These are phyloP conservation scores for Pleodorina starrii DNA, from an alignment of 139 green algal genomes.

Conservation along the genomic window DNA sequence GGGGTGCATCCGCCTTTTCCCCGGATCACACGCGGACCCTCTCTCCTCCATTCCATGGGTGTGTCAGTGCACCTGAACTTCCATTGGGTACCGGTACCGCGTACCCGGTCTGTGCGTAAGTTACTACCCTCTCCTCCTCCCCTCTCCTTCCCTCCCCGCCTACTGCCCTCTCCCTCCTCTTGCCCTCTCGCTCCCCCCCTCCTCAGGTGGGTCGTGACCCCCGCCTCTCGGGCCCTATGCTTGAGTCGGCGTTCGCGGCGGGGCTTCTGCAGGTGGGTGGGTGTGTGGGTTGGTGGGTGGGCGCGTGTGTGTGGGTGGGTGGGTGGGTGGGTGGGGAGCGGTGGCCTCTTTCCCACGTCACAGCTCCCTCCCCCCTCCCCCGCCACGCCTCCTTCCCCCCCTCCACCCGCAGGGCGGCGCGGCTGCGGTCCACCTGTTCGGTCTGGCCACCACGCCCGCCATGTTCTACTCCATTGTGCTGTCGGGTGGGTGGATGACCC, in stretches of 20 bases:
- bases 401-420: slow-evolving; percentile 66
- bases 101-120: too few species aligned
- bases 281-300: neutral
- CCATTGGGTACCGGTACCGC: too few species aligned
- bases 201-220: slow-evolving; percentile 81
- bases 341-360: neutral
- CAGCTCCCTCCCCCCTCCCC: neutral
- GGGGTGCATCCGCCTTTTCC: too few species aligned
- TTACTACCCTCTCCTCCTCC: too few species aligned
- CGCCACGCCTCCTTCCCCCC: neutral
- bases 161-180: too few species aligned
- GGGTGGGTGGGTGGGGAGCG: neutral
- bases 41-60: too few species aligned
- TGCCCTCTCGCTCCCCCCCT: too few species aligned
- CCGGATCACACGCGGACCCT: too few species aligned
- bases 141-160: too few species aligned
- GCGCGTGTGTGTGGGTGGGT: neutral
- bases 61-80: too few species aligned
- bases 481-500: slow-evolving; percentile 18
- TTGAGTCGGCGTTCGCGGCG: slow-evolving; percentile 71
- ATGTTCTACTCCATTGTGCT: slow-evolving; percentile 95
- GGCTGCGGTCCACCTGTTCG: slow-evolving; percentile 76
- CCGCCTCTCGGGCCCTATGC: slow-evolving; percentile 77
- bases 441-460: slow-evolving; percentile 93
- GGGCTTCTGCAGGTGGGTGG: slow-evolving; percentile 64